These are phyloP conservation scores for Herpotrichia juniperi DNA, from an alignment of 2,329 filamentous ascomycete species.

Conservation along the genomic window DNA sequence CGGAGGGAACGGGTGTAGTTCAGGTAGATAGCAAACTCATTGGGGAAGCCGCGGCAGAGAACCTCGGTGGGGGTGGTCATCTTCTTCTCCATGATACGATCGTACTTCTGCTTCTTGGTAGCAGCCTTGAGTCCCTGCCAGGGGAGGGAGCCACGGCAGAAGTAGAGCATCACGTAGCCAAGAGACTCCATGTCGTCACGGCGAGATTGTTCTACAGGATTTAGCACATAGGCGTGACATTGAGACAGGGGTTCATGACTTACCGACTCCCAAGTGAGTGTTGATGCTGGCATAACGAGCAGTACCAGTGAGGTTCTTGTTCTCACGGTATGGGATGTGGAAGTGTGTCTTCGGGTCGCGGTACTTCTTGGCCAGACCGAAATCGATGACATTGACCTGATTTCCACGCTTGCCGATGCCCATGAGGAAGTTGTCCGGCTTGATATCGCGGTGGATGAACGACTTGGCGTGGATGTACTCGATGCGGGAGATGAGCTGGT, in stretches of 20 bases:
- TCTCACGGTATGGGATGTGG: conserved; percentile 99
- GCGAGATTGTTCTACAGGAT: conserved; percentile 82
- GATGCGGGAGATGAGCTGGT: conserved; percentile 98
- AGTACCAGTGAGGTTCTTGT: conserved; percentile 99
- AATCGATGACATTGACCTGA: conserved; percentile 99
- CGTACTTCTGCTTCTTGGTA: conserved; percentile 99
- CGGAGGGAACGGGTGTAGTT: conserved; percentile 99
- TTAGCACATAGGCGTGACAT: conserved; percentile 41
- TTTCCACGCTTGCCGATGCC: conserved; percentile 98
- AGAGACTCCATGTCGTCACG: conserved; percentile 99
- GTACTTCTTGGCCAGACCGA: conserved; percentile 99
- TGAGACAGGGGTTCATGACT: conserved; percentile 29
- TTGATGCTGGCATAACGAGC: conserved; percentile 99
- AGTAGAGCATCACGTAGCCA: conserved; percentile 99
- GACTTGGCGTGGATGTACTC: conserved; percentile 99
- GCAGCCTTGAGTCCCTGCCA: conserved; percentile 99
- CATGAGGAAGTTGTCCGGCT: conserved; percentile 99
- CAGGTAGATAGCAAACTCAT: conserved; percentile 99
- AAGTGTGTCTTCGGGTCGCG: conserved; percentile 99
- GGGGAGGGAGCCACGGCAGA: conserved; percentile 96
- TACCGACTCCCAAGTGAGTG: conserved; percentile 93
- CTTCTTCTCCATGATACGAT: conserved; percentile 99
- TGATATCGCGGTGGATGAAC: conserved; percentile 99
- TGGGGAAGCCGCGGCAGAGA: conserved; percentile 97
- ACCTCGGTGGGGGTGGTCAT: conserved; percentile 99